These are phyloP conservation scores for Xylariaceae sp. DNA, from an alignment of 2,329 filamentous ascomycete genomes.

Conservation along the genomic window DNA sequence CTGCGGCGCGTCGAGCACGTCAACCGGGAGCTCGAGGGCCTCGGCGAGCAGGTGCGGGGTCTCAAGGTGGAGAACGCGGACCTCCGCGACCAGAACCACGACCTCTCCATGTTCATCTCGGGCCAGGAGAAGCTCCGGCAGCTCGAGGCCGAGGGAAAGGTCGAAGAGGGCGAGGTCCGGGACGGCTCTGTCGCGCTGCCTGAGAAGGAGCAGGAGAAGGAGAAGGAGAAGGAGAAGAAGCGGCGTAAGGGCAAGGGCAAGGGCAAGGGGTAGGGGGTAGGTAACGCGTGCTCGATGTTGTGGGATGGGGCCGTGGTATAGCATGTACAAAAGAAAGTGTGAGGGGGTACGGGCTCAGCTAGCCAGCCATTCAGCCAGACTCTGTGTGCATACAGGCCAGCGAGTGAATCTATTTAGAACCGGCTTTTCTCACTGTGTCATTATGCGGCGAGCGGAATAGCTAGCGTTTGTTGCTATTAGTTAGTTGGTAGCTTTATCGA, in stretches of 20 bases:
- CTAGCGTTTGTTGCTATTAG: too few species aligned
- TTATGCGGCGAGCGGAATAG: too few species aligned
- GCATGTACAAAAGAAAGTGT: too few species aligned
- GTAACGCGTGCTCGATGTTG: too few species aligned
- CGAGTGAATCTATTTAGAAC: too few species aligned
- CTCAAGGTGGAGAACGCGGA: constrained; percentile 69
- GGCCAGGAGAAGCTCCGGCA: constrained; percentile 79
- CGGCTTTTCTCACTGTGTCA: too few species aligned
- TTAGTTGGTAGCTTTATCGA: too few species aligned
- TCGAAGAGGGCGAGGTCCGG: constrained; percentile 71
- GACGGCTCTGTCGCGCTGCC: constrained; percentile 72
- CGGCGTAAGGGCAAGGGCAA: constrained; percentile 55
- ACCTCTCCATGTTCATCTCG: constrained; percentile 85
- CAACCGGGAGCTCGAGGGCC: constrained; percentile 60
- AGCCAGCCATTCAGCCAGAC: too few species aligned
- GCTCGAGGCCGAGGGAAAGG: constrained; percentile 61
- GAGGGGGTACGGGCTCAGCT: too few species aligned
- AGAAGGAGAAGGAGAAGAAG: constrained; percentile 52
- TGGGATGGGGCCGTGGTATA: too few species aligned
- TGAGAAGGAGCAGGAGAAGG: constrained; percentile 52
- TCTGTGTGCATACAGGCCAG: too few species aligned
- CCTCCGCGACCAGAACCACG: constrained; percentile 82
- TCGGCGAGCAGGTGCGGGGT: constrained; percentile 60
- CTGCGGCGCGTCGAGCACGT: constrained; percentile 80
- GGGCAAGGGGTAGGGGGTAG: constrained; percentile 34